Evolutionary conservation across 1,284 basidiomycete species (phyloP), one percentile per base, ranked within the genome.

Genomic region (Irpex sp.): DNA sequence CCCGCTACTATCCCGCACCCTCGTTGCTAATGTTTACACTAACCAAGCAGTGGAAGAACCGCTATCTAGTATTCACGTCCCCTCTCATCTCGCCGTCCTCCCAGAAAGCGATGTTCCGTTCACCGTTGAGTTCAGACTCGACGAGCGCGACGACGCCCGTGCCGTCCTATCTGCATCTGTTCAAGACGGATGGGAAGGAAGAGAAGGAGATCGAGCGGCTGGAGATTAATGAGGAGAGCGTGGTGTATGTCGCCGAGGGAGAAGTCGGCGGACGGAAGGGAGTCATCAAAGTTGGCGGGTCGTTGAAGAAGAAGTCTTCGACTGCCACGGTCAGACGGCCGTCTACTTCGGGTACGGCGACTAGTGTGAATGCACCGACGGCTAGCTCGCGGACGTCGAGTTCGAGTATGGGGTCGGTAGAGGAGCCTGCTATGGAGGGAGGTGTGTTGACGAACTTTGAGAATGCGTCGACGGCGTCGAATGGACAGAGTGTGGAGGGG

Each of bases 171-270:
- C 73, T 91, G 36, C 89, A 91, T 70, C 69, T 91, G 37, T 91
- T 91, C 77, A 89, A 89, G 69, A 77, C 79, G 9, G 67, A 78
- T 1, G 74, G 75, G 5, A 70, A 77, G 10, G 83, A 86, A n/a
- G 88, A 90, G 60, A 81, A 75, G 54, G 90, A 91, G 71, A 64
- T 90, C 5, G 88, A 91, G 70, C 77, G 89, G 52, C 71, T 91
- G 35, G 84, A 86, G 68, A 88, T 91, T 64, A 86, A 86, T 61
- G 87, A 89, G 67, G 82, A 87, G 51, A 89, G 85, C 56, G 84
- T 87, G 53, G 85, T 88, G 6, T 90, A 85, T 66, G 81, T 91
- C 21, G 80, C 88, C 0, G 88, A 91, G 56, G 83, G 84, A 62
- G 85, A 87, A 49, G 80, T 87, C 3, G 83, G 82, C 14, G 84